A percentile compares a stretch with the other conserved stretches of the same genome.
Conservation (phyloP, 2,329 filamentous ascomycete genomes). For the Coniella vitis region DNA sequence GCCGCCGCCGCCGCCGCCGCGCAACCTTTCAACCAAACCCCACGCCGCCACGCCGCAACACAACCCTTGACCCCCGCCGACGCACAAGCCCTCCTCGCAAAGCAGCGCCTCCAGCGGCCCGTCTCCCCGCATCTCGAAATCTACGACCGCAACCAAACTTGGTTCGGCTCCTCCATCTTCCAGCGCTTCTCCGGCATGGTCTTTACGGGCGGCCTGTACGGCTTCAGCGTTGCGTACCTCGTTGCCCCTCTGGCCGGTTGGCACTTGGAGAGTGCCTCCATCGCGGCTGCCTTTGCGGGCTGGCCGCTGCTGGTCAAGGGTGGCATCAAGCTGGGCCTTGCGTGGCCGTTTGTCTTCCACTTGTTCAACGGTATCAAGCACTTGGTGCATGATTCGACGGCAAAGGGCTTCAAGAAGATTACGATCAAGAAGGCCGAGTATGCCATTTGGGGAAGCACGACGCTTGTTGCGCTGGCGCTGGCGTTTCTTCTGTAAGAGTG, state of each 20-base stretch:
- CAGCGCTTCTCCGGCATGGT: conserved; percentile 78
- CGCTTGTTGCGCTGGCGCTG: conserved; percentile 38
- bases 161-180: conserved; percentile 63
- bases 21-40: conserved; percentile 19
- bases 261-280: conserved; percentile 51
- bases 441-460: conserved; percentile 39
- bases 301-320: conserved; percentile 55
- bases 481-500: conserved; percentile 39
- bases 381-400: conserved; percentile 42
- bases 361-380: conserved; percentile 49
- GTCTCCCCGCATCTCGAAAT: conserved; percentile 78
- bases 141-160: conserved; percentile 84
- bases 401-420: conserved; percentile 42
- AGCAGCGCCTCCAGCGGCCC: conserved; percentile 75
- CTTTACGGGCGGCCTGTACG: conserved; percentile 69
- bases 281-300: conserved; percentile 54
- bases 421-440: conserved; percentile 40
- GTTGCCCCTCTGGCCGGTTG: conserved; percentile 65
- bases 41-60: conserved; percentile 50
- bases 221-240: conserved; percentile 76
- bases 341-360: conserved; percentile 56
- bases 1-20: conserved; percentile 32
- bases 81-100: conserved; percentile 60
- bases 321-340: conserved; percentile 46
- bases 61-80: conserved; percentile 48